These are phyloP conservation scores for Dendryphion nanum DNA, from an alignment of 2,329 filamentous ascomycete genomes.

Conservation along the genomic window DNA sequence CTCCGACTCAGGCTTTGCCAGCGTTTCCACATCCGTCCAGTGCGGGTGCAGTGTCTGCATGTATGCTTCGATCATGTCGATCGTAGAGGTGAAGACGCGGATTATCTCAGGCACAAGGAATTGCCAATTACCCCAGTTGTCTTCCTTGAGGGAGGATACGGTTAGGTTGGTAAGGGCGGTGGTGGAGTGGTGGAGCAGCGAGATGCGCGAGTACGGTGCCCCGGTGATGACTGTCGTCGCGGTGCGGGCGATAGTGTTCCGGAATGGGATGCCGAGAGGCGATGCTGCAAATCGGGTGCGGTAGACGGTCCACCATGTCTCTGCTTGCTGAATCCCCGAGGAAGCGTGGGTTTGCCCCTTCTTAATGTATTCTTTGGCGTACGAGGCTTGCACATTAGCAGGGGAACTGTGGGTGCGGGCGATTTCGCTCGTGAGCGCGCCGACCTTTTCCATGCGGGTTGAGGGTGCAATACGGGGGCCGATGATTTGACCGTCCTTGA, in stretches of 20 bases:
- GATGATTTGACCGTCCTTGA: conserved; percentile 50
- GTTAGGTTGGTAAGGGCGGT: conserved; percentile 68
- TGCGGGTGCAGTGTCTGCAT: conserved; percentile 60
- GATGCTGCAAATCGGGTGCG: conserved; percentile 37
- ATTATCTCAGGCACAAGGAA: conserved; percentile 74
- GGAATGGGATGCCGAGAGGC: conserved; percentile 65
- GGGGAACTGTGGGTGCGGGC: conserved; percentile 40
- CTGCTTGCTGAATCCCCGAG: conserved; percentile 25
- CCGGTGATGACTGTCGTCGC: conserved; percentile 70
- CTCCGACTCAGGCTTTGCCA: conserved; percentile 43
- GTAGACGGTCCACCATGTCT: conserved; percentile 24
- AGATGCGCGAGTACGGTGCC: conserved; percentile 64
- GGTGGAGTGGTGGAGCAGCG: conserved; percentile 52
- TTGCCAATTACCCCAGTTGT: conserved; percentile 83
- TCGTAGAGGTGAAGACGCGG: conserved; percentile 67
- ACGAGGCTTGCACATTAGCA: conserved; percentile 34
- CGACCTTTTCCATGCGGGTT: conserved; percentile 29
- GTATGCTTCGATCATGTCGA: conserved; percentile 69
- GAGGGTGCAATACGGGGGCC: conserved; percentile 40
- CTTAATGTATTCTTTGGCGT: conserved; percentile 33
- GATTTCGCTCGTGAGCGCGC: conserved; percentile 41
- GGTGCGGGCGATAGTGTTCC: conserved; percentile 65
- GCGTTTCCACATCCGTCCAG: conserved; percentile 73
- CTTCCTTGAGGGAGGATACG: conserved; percentile 73
- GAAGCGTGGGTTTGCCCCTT: conserved; percentile 20